These are phyloP conservation scores for Salix arbutifolia DNA, from an alignment of 345 rosid species.

Conservation along the genomic window DNA sequence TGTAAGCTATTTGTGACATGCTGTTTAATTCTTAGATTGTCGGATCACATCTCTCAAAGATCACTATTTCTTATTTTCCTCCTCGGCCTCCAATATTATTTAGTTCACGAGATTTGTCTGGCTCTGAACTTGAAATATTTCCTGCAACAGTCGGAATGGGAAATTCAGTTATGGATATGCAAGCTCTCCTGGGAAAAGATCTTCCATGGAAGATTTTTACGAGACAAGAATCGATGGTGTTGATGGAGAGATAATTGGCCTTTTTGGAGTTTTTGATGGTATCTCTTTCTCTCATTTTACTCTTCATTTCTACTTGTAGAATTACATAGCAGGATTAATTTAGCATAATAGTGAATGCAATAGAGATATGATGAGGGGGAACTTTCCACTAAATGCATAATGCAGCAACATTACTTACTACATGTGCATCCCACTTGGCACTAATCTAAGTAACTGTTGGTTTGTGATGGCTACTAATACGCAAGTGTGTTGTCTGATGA, in stretches of 20 bases:
- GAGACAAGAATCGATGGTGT: conserved; percentile 94
- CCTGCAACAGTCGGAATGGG: conserved; percentile 68
- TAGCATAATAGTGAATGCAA: background rate
- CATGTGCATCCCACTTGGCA: background rate
- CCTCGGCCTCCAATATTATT: background rate
- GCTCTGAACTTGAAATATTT: conserved; percentile 10
- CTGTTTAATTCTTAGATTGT: background rate
- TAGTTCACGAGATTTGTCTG: conserved; percentile 6
- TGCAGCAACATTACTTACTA: background rate
- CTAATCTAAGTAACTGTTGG: background rate
- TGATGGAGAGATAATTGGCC: conserved; percentile 89
- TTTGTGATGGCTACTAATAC: background rate
- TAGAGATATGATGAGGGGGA: background rate
- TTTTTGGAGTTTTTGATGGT: conserved; percentile 99
- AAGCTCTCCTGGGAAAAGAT: conserved; percentile 91
- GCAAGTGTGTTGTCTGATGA: background rate
- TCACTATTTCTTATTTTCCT: background rate
- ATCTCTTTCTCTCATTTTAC: conserved; percentile 20
- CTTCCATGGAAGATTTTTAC: conserved; percentile 98
- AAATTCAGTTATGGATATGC: conserved; percentile 99
- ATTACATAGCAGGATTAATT: background rate
- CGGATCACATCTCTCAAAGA: background rate
- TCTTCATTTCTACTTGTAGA: background rate
- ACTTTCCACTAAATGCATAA: background rate
- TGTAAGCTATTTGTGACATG: background rate